Evolutionary conservation across 148 eudicot species (phyloP).

Genomic region (Amaranthus hypochondriacus): DNA sequence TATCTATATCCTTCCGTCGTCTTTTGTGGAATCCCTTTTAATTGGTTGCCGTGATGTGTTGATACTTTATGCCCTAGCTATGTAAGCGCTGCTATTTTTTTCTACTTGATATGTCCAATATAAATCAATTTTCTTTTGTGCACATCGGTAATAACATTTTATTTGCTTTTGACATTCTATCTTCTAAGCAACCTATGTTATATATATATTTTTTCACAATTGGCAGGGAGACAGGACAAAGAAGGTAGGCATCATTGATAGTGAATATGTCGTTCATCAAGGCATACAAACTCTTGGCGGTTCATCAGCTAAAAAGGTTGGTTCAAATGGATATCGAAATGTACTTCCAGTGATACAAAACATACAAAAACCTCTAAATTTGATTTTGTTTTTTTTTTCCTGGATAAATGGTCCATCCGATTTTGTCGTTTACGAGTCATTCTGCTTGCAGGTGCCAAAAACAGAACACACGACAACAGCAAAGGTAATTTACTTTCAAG

Average conservation of each 20-base stretch:
- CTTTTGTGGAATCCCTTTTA: no score
- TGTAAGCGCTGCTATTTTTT: no score
- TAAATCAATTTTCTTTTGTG: no score
- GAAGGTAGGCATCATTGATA: constrained; percentile 83
- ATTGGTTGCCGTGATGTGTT: no score
- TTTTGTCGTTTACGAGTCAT: not conserved
- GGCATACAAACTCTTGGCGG: constrained; percentile 94
- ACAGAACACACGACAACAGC: constrained; percentile 16
- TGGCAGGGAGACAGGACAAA: constrained; percentile 72
- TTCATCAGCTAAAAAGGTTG: constrained; percentile 54
- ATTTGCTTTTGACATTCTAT: no score
- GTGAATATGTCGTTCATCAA: constrained; percentile 88
- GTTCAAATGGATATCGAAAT: not conserved
- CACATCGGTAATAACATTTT: no score
- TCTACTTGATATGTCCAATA: no score
- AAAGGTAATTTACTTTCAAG: constrained; percentile 32
- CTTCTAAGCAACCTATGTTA: not conserved
- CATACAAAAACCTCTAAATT: no score
- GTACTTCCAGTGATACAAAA: not conserved
- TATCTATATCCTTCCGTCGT: no score
- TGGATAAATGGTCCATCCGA: not conserved
- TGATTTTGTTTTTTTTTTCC: no score
- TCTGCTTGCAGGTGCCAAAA: constrained; percentile 39
- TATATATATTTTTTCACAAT: not conserved
- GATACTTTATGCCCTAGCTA: no score